These are phyloP conservation scores for Leucosporidium yakuticum DNA, from an alignment of 768 basidiomycete species.

Conservation along the genomic window DNA sequence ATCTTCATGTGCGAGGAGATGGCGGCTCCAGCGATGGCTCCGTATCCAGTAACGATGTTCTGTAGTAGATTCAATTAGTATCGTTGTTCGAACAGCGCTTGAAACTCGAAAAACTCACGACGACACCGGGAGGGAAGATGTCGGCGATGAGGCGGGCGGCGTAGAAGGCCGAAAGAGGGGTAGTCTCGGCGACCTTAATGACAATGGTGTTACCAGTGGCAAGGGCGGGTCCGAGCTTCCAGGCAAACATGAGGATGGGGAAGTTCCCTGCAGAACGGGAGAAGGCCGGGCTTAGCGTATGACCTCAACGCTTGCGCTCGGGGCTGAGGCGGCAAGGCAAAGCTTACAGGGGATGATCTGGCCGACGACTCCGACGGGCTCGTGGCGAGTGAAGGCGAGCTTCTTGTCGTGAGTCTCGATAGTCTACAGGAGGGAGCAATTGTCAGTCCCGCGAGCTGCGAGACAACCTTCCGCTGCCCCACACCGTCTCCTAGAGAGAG, in stretches of 20 bases:
- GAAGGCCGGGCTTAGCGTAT: slow-evolving; percentile 12
- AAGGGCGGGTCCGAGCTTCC: slow-evolving; percentile 71
- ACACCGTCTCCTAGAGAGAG: too few species aligned
- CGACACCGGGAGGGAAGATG: slow-evolving; percentile 54
- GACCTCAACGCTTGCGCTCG: background rate
- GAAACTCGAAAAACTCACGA: slow-evolving; percentile 39
- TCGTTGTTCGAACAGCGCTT: too few species aligned
- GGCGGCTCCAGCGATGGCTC: slow-evolving; percentile 62
- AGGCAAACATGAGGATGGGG: slow-evolving; percentile 52
- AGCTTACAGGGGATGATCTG: slow-evolving; percentile 65
- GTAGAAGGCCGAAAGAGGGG: slow-evolving; percentile 39
- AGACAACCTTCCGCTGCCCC: background rate
- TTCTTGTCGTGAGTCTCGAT: slow-evolving; percentile 60
- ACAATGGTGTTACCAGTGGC: slow-evolving; percentile 72
- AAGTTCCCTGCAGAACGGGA: slow-evolving; percentile 15
- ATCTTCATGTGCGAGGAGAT: slow-evolving; percentile 61
- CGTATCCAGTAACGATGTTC: slow-evolving; percentile 70
- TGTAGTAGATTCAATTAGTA: too few species aligned
- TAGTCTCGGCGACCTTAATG: slow-evolving; percentile 44
- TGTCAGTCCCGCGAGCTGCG: background rate
- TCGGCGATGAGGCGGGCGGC: slow-evolving; percentile 52
- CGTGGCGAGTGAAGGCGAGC: slow-evolving; percentile 63
- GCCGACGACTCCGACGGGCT: slow-evolving; percentile 53
- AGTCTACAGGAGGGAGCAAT: slow-evolving; percentile 38
- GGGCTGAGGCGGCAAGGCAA: background rate